Conservation (phyloP, 2,329 filamentous ascomycete species). For the Emmonsiellopsis sp. region DNA sequence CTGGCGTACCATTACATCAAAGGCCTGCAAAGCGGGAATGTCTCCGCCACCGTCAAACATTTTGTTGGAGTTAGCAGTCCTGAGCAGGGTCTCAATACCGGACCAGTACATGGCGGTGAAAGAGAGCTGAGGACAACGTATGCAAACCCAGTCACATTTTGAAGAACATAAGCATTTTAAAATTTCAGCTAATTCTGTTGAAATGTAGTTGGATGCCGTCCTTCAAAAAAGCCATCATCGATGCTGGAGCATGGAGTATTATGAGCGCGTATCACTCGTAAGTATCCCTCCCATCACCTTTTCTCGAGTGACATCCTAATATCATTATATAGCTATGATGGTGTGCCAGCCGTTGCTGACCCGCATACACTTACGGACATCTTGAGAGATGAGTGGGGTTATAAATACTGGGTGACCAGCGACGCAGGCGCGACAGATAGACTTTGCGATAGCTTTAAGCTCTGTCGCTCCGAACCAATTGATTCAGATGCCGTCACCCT, state of each 20-base stretch:
- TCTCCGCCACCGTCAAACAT: conserved; percentile 67
- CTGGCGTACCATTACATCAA: conserved; percentile 53
- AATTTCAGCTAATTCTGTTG: background rate
- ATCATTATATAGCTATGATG: conserved; percentile 46
- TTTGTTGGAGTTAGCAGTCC: conserved; percentile 61
- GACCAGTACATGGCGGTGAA: conserved; percentile 48
- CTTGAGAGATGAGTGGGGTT: conserved; percentile 63
- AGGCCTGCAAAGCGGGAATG: conserved; percentile 56
- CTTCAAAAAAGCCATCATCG: conserved; percentile 63
- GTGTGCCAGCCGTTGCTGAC: conserved; percentile 58
- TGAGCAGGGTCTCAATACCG: conserved; percentile 65
- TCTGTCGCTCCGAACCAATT: conserved; percentile 52
- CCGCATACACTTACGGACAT: conserved; percentile 59
- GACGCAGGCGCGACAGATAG: conserved; percentile 66
- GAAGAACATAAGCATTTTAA: background rate
- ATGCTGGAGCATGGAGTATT: conserved; percentile 57
- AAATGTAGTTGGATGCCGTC: conserved; percentile 39
- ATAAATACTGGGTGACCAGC: conserved; percentile 56
- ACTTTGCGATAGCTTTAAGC: conserved; percentile 54
- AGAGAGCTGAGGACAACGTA: conserved; percentile 47
- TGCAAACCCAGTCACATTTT: conserved; percentile 29
- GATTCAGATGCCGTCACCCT: conserved; percentile 58
- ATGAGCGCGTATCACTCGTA: conserved; percentile 65
- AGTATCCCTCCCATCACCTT: conserved; percentile 3
- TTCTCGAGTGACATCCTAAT: background rate